Conservation (phyloP, 768 basidiomycete species). For the Dioszegia crocea region DNA sequence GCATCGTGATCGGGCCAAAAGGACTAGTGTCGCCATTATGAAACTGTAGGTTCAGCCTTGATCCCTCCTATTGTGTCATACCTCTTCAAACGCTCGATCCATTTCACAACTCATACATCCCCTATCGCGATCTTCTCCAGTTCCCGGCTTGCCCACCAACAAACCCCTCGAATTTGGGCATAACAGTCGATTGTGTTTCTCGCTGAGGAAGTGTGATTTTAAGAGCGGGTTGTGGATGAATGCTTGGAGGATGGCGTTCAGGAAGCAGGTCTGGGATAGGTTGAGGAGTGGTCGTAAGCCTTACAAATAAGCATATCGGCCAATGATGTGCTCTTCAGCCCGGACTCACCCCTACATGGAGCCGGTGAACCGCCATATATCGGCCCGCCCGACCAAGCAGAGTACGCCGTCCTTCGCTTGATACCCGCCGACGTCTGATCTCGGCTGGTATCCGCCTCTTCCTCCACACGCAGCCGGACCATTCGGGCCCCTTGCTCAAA, state of each 20-base stretch:
- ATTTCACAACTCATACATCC: conserved; percentile 86
- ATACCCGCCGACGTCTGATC: conserved; percentile 6
- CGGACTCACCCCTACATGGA: conserved; percentile 67
- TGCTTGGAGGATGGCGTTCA: conserved; percentile 84
- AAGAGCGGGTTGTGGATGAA: conserved; percentile 86
- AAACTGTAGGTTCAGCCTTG: conserved; percentile 46
- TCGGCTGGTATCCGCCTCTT: conserved; percentile 20
- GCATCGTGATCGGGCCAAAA: conserved; percentile 75
- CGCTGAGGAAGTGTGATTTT: conserved; percentile 81
- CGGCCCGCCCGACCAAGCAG: conserved; percentile 54
- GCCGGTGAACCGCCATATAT: conserved; percentile 55
- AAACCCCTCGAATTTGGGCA: conserved; percentile 22
- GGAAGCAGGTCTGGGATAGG: conserved; percentile 88
- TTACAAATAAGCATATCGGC: conserved; percentile 36
- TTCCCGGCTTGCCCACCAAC: not conserved
- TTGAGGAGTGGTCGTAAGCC: conserved; percentile 81
- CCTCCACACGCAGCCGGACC: conserved; percentile 18
- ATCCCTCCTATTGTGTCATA: conserved; percentile 5
- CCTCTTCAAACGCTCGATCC: conserved; percentile 60
- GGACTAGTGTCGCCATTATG: conserved; percentile 58
- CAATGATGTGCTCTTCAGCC: not conserved
- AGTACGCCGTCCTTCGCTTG: conserved; percentile 53
- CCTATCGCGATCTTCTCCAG: conserved; percentile 28
- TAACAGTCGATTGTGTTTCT: conserved; percentile 68
- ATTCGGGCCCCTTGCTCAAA: conserved; percentile 53